Base-by-base conservation (phyloP, 1,284 basidiomycete genomes). In the Takashimella tepidaria region DNA sequence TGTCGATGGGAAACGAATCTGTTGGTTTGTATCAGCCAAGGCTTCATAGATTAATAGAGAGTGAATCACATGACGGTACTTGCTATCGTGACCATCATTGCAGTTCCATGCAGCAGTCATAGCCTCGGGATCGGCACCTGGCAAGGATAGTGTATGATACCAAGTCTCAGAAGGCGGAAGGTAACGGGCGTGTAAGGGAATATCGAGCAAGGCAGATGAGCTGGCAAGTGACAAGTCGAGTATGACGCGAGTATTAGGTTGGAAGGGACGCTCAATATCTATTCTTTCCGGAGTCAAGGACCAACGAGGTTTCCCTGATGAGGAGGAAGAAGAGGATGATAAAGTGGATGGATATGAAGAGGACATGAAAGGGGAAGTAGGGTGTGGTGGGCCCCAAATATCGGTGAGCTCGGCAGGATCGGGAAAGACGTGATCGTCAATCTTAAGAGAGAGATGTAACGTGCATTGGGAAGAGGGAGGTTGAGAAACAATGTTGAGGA, bases 141-240 rank as follows among this genome's bases (percentile, higher is more conserved):
- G 31, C 10, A 37, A 16, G 16, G 31, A 16, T 16, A 37, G 31
- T 8, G 16, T 16, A 16, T 37, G 31, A 37, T 37, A 37, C 31
- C 31, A 37, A 8, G 31, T 37, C n/a, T 19, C 23, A 11, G 41
- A 6, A 0, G 71, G 68, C 1, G 46, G 31, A 2, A 71, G 56
- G 52, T 73, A 73, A n/a, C 71, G 51, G 27, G 59, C 66, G 51
- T 73, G 71, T n/a, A 73, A 53, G 0, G 69, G 71, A 12, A 73
- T 52, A 3, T 66, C 62, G 40, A 64, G 8, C 16, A 16, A 37
- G 8, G 31, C 8, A 8, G 31, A 8, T 16, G 46, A n/a, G 16
- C 46, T 16, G 16, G 41, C 37, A 42, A 47, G 23, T 5, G 45
- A 23, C 42, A 50, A 8, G 8, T 50, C 50, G 25, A 31, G 23